Percentiles rank a stretch among this genome's conserved stretches.
These are phyloP conservation scores for Poronia punctata DNA, from an alignment of 495 filamentous ascomycete genomes.

Conservation along the genomic window DNA sequence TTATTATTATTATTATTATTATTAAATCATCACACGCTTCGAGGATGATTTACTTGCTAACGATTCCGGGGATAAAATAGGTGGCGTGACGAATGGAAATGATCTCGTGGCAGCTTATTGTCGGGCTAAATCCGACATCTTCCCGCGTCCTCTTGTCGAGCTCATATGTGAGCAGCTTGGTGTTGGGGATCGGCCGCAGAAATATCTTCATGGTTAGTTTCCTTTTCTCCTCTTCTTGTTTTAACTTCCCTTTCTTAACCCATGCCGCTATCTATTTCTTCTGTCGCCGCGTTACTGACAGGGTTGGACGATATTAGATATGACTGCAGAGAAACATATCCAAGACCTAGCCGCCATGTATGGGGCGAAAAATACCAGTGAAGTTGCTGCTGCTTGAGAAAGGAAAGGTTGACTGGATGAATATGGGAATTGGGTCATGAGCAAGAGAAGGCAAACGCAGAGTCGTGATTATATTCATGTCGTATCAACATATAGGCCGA, in stretches of 20 bases:
- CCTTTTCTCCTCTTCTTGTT: no score
- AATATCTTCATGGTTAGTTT: constrained; percentile 32
- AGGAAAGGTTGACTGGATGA: no score
- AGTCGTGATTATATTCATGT: no score
- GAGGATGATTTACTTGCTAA: constrained; percentile 1
- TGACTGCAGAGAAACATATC: not conserved
- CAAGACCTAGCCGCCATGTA: not conserved
- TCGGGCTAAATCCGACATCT: constrained; percentile 32
- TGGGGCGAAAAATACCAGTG: not conserved
- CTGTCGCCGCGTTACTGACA: constrained; percentile 7
- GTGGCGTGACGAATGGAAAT: constrained; percentile 57
- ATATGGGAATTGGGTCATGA: no score
- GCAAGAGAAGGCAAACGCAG: no score
- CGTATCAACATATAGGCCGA: no score
- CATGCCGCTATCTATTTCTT: not conserved
- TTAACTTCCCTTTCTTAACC: not conserved
- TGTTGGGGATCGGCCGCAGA: constrained; percentile 39
- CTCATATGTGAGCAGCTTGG: constrained; percentile 44
- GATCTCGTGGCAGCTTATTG: constrained; percentile 53
- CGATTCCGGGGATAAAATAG: constrained; percentile 22
- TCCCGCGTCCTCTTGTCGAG: constrained; percentile 42
- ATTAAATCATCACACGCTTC: not conserved
- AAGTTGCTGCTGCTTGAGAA: constrained; percentile 2
- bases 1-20: not conserved
- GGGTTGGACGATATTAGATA: constrained; percentile 5